Evolutionary conservation across 495 filamentous ascomycete genomes (phyloP).

Genomic region (Glarea lozoyensis): DNA sequence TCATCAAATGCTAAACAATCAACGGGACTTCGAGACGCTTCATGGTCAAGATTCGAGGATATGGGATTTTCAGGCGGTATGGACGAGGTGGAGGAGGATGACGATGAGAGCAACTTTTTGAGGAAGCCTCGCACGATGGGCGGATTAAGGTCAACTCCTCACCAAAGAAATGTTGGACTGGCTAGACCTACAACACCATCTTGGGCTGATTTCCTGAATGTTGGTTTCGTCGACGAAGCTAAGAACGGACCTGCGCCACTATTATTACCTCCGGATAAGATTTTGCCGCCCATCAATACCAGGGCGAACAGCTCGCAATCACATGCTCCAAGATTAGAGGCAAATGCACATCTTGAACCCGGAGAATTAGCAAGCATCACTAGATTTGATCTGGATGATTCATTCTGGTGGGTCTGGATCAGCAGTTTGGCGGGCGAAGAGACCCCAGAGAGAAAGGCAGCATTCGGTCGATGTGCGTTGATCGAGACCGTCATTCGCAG

Average conservation of each 20-base stretch:
- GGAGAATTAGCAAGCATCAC: conserved; percentile 91
- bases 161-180: conserved; percentile 52
- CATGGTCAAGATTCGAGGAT: conserved; percentile 95
- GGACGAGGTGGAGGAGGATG: conserved; percentile 60
- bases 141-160: conserved; percentile 45
- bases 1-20: conserved; percentile 42
- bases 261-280: conserved; percentile 82
- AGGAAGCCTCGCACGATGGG: conserved; percentile 20
- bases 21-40: conserved; percentile 68
- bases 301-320: conserved; percentile 83
- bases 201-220: conserved; percentile 73
- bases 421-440: conserved; percentile 90
- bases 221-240: conserved; percentile 75
- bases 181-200: conserved; percentile 91
- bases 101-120: conserved; percentile 32
- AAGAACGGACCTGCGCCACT: conserved; percentile 45
- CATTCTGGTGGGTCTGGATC: conserved; percentile 99
- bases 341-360: conserved; percentile 64
- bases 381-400: conserved; percentile 79
- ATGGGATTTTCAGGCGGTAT: conserved; percentile 77
- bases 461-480: conserved; percentile 88
- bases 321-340: conserved; percentile 59
- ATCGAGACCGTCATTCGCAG: conserved; percentile 77
- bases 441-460: conserved; percentile 71
- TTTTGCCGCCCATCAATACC: conserved; percentile 75